These are phyloP conservation scores for Hypoxylon sp. DNA, from an alignment of 2,329 filamentous ascomycete species.

Conservation along the genomic window DNA sequence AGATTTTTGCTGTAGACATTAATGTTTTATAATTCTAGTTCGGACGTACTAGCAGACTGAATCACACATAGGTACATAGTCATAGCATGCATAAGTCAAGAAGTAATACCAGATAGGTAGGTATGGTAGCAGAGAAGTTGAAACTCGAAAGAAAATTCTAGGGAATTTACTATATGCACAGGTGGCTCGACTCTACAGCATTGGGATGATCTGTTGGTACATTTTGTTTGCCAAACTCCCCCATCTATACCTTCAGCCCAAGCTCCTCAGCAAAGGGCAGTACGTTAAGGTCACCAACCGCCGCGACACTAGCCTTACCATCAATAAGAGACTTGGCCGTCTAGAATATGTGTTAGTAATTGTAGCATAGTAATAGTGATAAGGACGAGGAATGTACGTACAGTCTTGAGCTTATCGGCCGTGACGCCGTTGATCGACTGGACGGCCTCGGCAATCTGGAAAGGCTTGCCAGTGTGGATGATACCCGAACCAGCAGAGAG, in stretches of 20 bases:
- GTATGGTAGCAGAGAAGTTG: constrained; percentile 9
- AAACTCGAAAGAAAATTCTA: constrained; percentile 54
- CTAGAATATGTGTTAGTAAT: constrained; percentile 64
- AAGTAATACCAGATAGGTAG: background rate
- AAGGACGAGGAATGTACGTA: constrained; percentile 65
- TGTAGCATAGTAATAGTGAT: background rate
- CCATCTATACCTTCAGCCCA: constrained; percentile 89
- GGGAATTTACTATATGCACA: constrained; percentile 64
- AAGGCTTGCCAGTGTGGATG: constrained; percentile 83
- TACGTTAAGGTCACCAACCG: constrained; percentile 91
- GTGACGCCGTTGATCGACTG: constrained; percentile 86
- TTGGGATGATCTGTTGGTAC: constrained; percentile 61
- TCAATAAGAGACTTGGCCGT: constrained; percentile 89
- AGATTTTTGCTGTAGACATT: background rate
- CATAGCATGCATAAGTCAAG: background rate
- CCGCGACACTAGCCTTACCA: constrained; percentile 88
- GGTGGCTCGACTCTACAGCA: constrained; percentile 58
- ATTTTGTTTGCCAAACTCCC: constrained; percentile 54
- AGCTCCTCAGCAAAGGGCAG: constrained; percentile 95
- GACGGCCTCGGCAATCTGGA: constrained; percentile 85
- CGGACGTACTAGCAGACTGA: background rate
- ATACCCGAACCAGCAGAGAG: constrained; percentile 88
- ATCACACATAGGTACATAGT: background rate
- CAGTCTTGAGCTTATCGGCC: constrained; percentile 85
- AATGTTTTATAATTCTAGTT: background rate